These are phyloP conservation scores for Bruguiera hainesii DNA, from an alignment of 441 rosid genomes.

Conservation along the genomic window DNA sequence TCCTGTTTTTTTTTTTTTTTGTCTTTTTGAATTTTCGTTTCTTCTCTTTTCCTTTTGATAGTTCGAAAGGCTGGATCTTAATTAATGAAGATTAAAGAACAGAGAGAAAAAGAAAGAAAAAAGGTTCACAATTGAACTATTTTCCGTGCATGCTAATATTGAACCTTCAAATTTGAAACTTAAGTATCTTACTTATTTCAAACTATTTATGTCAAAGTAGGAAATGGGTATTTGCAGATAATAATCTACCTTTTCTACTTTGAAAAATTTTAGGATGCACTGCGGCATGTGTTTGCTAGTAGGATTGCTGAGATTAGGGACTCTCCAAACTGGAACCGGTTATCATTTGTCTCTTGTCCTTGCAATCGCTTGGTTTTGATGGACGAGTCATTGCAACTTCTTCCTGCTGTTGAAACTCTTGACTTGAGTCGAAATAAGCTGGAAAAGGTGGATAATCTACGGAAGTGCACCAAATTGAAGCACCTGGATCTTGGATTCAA, in stretches of 20 bases:
- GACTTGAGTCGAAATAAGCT: slow-evolving; percentile 95
- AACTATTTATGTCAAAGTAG: neutral
- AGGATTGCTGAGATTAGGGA: slow-evolving; percentile 81
- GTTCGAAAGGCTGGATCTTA: neutral
- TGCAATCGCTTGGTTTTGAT: slow-evolving; percentile 83
- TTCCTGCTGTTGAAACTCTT: slow-evolving; percentile 89
- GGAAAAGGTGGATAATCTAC: slow-evolving; percentile 78
- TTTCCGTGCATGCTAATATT: neutral
- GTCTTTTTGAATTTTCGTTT: neutral
- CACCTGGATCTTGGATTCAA: slow-evolving; percentile 94
- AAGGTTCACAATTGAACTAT: neutral
- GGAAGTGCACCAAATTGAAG: slow-evolving; percentile 78
- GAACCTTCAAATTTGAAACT: no score
- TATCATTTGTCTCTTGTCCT: slow-evolving; percentile 81
- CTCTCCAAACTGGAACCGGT: slow-evolving; percentile 79
- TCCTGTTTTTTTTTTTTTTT: neutral
- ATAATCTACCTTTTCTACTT: slow-evolving; percentile 16
- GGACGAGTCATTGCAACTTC: slow-evolving; percentile 99
- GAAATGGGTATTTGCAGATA: neutral
- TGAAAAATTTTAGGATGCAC: slow-evolving; percentile 61
- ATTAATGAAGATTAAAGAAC: no score
- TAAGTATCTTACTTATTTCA: neutral
- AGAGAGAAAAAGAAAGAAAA: neutral
- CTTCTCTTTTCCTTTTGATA: neutral
- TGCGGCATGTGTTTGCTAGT: slow-evolving; percentile 92